Base-by-base conservation (phyloP, 2,329 filamentous ascomycete species). In the Pseudogymnoascus sp. region DNA sequence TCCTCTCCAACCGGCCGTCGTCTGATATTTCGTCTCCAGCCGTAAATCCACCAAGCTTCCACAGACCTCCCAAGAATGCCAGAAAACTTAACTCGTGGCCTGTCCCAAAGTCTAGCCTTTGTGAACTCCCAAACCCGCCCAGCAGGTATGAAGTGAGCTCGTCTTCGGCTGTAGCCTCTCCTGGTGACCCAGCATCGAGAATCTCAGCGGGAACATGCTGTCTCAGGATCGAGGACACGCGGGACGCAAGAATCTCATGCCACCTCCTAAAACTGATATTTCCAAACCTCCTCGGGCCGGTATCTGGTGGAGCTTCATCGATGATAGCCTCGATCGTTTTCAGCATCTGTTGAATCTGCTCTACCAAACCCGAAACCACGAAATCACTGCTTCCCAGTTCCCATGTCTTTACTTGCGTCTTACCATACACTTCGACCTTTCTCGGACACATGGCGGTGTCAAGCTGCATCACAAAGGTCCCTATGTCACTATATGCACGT, bases 71-170 rank as follows among this genome's bases (percentile, higher is more conserved):
- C 5, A 99, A 73, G 65, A 99, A 99, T 1, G 94, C 93, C 6
- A 97, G 74, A 70, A 99, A 99, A 75, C 90, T 96, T 60, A 99
- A 78, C 72, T 99, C 94, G 73, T 99, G 94, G 0, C 94, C 94
- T 0, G 94, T 97, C 1, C 94, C 94, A 71, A 97, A 99, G 75
- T 99, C 94, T 27, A 99, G 79, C 61, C 94, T 80, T 70, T 97
- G 91, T 0, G 90, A 75, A 71, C 92, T 97, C 3, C 94, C 94
- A 75, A 96, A 97, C 4, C 84, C 84, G 12, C 92, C 92, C 3
- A 96, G 74, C 1, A 99, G 82, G 72, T 99, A 99, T 42, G 84
- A 81, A 62, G 79, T 81, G 7, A 97, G 76, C 74, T 97, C 93
- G 58, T 82, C 81, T 67, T 80, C 79, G 4, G 84, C 82, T 1